Percentiles rank a stretch among this genome's conserved stretches.
Conservation (phyloP, 176 grass and related monocot genomes). For the Ensete ventricosum region DNA sequence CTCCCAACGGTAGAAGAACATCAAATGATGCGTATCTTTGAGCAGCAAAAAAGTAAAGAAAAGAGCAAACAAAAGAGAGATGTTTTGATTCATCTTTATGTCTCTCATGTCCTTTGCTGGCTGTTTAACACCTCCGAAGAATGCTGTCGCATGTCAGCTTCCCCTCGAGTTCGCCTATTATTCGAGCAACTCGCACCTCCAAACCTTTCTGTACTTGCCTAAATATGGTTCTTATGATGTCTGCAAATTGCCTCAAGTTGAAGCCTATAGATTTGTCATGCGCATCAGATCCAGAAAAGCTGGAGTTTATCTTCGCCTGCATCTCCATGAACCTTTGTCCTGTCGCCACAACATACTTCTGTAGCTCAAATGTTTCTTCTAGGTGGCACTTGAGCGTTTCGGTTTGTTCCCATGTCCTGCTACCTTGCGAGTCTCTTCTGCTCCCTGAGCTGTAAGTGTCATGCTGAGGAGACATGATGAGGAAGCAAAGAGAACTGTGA, state of each 20-base stretch:
- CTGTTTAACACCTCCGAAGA: slow-evolving; percentile 30
- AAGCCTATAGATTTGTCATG: slow-evolving; percentile 27
- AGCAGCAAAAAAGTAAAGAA: too few species aligned
- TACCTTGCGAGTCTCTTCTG: not conserved
- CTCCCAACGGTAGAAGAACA: too few species aligned
- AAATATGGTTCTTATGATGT: slow-evolving; percentile 57
- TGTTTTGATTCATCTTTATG: too few species aligned
- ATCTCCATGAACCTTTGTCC: slow-evolving; percentile 79
- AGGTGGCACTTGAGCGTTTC: slow-evolving; percentile 43
- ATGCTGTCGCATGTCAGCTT: slow-evolving; percentile 77
- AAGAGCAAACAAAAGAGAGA: too few species aligned
- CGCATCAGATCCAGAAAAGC: slow-evolving; percentile 18
- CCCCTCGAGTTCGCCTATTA: slow-evolving; percentile 78
- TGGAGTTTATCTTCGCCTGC: slow-evolving; percentile 43
- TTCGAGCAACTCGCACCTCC: slow-evolving; percentile 54
- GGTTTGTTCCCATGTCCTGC: slow-evolving; percentile 24
- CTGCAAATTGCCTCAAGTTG: slow-evolving; percentile 56
- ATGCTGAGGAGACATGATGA: slow-evolving; percentile 23
- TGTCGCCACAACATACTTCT: slow-evolving; percentile 66
- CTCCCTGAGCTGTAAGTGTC: slow-evolving; percentile 37
- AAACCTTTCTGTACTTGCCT: slow-evolving; percentile 75
- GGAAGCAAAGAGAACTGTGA: not conserved
- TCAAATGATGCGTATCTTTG: too few species aligned
- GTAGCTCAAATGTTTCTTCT: slow-evolving; percentile 83
- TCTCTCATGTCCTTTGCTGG: not conserved